A percentile compares a stretch with the other conserved stretches of the same genome.
Evolutionary conservation across 352 stramenopile genomes (phyloP).

Genomic region (Globisporangium nagaii): DNA sequence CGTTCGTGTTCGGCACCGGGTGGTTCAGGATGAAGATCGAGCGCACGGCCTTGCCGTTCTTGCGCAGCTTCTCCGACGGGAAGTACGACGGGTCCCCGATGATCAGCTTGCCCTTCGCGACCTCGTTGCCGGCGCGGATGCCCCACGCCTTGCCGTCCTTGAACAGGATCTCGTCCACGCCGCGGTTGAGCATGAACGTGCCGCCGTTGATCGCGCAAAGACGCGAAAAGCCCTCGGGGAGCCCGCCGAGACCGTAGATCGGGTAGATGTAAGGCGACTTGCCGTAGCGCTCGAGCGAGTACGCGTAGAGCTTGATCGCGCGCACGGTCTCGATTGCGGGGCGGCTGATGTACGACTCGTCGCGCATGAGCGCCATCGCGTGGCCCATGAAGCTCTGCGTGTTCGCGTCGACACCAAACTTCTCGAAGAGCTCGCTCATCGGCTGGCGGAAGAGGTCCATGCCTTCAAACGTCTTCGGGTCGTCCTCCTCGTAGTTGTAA

Average conservation of each 20-base stretch:
- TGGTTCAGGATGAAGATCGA: conserved; percentile 99
- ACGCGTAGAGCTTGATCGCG: conserved; percentile 97
- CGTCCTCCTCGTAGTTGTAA: conserved; percentile 93
- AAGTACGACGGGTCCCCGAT: conserved; percentile 99
- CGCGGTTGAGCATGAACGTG: conserved; percentile 99
- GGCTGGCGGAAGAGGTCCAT: conserved; percentile 95
- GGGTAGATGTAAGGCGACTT: conserved; percentile 99
- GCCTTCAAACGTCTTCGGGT: conserved; percentile 88
- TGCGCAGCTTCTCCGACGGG: conserved; percentile 86
- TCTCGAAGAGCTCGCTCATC: conserved; percentile 97
- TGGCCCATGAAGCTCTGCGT: conserved; percentile 99
- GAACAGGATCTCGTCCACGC: conserved; percentile 92
- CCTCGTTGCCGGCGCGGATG: conserved; percentile 89
- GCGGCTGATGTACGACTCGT: conserved; percentile 85
- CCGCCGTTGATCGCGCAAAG: conserved; percentile 98
- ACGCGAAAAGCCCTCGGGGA: conserved; percentile 98
- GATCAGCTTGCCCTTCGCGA: conserved; percentile 96
- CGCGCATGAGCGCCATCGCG: conserved; percentile 97
- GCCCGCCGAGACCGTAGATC: conserved; percentile 96
- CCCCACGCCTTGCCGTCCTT: conserved; percentile 94
- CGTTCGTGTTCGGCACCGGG: conserved; percentile 95
- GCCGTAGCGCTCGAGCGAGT: conserved; percentile 95
- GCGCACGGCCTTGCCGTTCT: conserved; percentile 94
- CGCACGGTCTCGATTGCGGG: conserved; percentile 93
- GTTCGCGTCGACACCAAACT: conserved; percentile 97